Evolutionary conservation across 805 yeast species (phyloP).

Genomic region (Jamesozyma rosinii): DNA sequence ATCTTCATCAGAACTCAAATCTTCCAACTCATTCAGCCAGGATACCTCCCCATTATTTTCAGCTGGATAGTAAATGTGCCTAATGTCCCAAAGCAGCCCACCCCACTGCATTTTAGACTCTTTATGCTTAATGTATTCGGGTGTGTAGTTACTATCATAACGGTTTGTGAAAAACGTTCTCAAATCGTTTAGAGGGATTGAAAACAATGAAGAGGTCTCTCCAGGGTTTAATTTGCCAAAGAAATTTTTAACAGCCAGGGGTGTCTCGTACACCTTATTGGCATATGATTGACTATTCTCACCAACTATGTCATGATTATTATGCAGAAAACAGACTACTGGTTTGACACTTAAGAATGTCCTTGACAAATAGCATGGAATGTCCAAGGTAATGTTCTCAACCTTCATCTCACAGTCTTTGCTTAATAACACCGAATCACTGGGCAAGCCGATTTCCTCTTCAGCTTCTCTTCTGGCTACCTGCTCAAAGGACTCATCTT

Average conservation of each 20-base stretch:
- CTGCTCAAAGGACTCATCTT: constrained; percentile 55
- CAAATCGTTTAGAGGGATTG: constrained; percentile 60
- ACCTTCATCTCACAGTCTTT: constrained; percentile 45
- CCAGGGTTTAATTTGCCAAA: constrained; percentile 58
- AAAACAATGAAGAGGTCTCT: constrained; percentile 61
- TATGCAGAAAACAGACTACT: constrained; percentile 53
- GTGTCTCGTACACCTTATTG: constrained; percentile 18
- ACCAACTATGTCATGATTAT: constrained; percentile 1
- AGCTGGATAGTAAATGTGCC: constrained; percentile 54
- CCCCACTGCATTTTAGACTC: constrained; percentile 51
- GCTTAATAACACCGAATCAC: constrained; percentile 37
- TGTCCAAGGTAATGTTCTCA: constrained; percentile 43
- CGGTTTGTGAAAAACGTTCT: constrained; percentile 19
- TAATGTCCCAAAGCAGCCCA: constrained; percentile 55
- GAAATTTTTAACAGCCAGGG: constrained; percentile 27
- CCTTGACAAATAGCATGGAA: constrained; percentile 77
- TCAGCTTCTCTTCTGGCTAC: constrained; percentile 75
- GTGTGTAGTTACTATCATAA: constrained; percentile 10
- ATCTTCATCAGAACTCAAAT: constrained; percentile 51
- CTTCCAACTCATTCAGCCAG: constrained; percentile 56
- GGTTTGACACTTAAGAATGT: constrained; percentile 81
- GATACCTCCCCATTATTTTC: constrained; percentile 44
- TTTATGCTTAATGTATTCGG: constrained; percentile 29
- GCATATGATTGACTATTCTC: constrained; percentile 5
- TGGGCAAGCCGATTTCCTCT: constrained; percentile 75